Conservation (phyloP, 306 rosid species). For the Ochetophila trinervis region DNA sequence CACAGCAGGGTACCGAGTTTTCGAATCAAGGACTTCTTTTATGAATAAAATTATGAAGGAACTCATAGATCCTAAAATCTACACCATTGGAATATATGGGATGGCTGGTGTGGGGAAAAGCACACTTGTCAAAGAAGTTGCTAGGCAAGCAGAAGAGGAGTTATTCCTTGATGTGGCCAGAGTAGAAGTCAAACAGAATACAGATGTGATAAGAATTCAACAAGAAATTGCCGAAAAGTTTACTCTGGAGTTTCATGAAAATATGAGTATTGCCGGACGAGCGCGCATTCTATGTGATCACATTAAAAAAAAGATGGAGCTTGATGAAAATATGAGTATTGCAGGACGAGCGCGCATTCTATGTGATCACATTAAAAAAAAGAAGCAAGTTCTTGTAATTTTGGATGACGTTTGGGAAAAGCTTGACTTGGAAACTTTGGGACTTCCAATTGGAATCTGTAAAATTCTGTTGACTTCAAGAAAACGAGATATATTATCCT, state of each 20-base stretch:
- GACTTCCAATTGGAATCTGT: constrained; percentile 27
- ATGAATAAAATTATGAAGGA: background rate
- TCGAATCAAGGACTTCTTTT: constrained; percentile 8
- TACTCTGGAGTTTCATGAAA: background rate
- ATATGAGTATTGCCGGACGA: constrained; percentile 1
- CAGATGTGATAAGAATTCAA: background rate
- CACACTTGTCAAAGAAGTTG: constrained; percentile 19
- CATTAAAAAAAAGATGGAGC: background rate
- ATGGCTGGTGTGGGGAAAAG: constrained; percentile 27
- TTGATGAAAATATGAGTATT: background rate
- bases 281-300: constrained; percentile 2
- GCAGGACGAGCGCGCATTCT: constrained; percentile 13
- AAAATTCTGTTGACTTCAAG: constrained; percentile 38
- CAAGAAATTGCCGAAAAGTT: background rate
- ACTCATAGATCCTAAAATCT: background rate
- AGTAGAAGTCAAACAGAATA: background rate
- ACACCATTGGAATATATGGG: constrained; percentile 18
- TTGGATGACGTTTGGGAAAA: constrained; percentile 21
- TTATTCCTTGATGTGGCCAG: background rate
- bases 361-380: constrained; percentile 3
- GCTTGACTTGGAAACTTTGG: constrained; percentile 27
- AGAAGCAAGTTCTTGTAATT: background rate
- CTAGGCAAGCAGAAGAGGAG: background rate
- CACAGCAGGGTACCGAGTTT: background rate
- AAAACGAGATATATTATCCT: constrained; percentile 7